These are phyloP conservation scores for Elongisporangium anandrum DNA, from an alignment of 352 stramenopile genomes.

Conservation along the genomic window DNA sequence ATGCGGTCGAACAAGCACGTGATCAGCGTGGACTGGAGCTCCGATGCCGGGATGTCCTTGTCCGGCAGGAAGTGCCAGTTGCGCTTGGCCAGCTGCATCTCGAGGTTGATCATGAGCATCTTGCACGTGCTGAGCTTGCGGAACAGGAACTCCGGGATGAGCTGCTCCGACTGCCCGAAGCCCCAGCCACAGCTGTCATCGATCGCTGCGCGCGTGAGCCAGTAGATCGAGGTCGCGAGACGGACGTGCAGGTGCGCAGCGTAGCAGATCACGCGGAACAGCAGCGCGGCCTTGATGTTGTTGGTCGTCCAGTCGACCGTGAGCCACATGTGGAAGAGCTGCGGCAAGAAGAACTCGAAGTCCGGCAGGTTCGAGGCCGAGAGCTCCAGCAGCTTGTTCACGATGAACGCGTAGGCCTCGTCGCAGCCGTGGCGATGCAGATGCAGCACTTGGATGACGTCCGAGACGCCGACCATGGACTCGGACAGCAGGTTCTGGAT, in stretches of 20 bases:
- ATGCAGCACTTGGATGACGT: conserved; percentile 81
- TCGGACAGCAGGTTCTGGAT: conserved; percentile 48
- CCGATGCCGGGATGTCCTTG: conserved; percentile 57
- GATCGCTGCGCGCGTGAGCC: conserved; percentile 67
- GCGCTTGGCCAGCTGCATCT: conserved; percentile 67
- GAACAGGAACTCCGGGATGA: conserved; percentile 72
- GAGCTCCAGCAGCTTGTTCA: conserved; percentile 71
- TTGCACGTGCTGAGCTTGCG: conserved; percentile 81
- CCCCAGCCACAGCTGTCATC: conserved; percentile 79
- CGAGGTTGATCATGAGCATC: conserved; percentile 74
- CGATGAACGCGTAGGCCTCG: conserved; percentile 61
- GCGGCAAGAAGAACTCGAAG: conserved; percentile 83
- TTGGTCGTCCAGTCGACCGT: conserved; percentile 74
- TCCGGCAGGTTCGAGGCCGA: conserved; percentile 56
- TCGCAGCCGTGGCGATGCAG: conserved; percentile 73
- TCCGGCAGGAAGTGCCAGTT: conserved; percentile 63
- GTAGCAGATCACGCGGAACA: conserved; percentile 71
- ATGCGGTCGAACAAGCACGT: conserved; percentile 62
- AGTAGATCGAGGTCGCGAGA: conserved; percentile 78
- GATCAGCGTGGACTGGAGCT: conserved; percentile 55
- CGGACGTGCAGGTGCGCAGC: conserved; percentile 72
- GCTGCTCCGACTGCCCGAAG: conserved; percentile 72
- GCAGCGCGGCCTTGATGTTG: conserved; percentile 67
- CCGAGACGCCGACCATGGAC: conserved; percentile 57
- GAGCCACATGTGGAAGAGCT: conserved; percentile 83